Base-by-base conservation (phyloP, 1,139 yeast species). In the Trichomonascaceae sp. region DNA sequence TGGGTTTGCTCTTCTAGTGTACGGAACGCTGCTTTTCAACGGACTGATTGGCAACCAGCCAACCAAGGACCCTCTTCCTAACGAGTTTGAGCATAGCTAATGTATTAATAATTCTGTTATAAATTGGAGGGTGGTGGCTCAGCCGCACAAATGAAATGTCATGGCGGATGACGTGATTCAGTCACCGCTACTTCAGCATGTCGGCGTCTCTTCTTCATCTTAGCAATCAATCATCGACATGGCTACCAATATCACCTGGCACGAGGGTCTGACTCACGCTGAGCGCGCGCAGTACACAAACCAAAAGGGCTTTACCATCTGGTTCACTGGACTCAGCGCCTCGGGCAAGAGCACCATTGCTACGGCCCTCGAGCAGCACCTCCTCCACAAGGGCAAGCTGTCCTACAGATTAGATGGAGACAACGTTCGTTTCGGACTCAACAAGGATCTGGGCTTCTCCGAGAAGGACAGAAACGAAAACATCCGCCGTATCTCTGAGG, bases 181-280 rank as follows among this genome's bases (percentile, higher is more conserved):
- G n/a, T n/a, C n/a, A n/a, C n/a, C n/a, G n/a, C n/a, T n/a, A n/a
- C n/a, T n/a, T n/a, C n/a, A n/a, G n/a, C n/a, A n/a, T n/a, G n/a
- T n/a, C n/a, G n/a, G n/a, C n/a, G n/a, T n/a, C n/a, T n/a, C n/a
- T n/a, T n/a, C n/a, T n/a, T n/a, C n/a, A n/a, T n/a, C n/a, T n/a
- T n/a, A n/a, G n/a, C n/a, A n/a, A n/a, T n/a, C n/a, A n/a, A n/a
- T n/a, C n/a, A n/a, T n/a, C n/a, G n/a, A n/a, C 37, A 87, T 85
- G 96, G 92, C 95, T 49, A 76, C 95, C 34, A 87, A 87, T 54
- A 84, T 87, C 58, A 84, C 95, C 45, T 87, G 97, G 96, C 97
- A 87, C 62, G 74, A 73, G 44, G 89, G 92, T 52, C 67, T 87
- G 48, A 76, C 92, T 22, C 85, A 79, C 58, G 74, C 67, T 16